A percentile compares a stretch with the other conserved stretches of the same genome.
Evolutionary conservation across 495 filamentous ascomycete genomes (phyloP).

Genomic region (Penicillium bovifimosum): DNA sequence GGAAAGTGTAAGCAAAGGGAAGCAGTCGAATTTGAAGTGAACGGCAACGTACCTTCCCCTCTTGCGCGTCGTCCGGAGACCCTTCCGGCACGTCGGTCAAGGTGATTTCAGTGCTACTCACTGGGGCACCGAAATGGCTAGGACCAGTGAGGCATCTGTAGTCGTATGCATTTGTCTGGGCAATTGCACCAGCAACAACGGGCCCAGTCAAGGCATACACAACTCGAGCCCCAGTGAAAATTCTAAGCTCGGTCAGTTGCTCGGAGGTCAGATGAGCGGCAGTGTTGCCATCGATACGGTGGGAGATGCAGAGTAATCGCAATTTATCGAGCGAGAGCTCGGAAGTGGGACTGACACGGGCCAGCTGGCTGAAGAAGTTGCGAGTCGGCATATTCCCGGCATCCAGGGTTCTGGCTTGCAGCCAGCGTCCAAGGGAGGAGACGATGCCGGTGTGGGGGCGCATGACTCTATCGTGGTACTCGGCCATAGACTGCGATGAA

Average conservation of each 20-base stretch:
- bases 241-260: constrained; percentile 70
- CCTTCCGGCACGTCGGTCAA: constrained; percentile 55
- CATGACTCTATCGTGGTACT: constrained; percentile 55
- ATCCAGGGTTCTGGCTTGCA: constrained; percentile 61
- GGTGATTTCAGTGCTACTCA: constrained; percentile 73
- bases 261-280: constrained; percentile 51
- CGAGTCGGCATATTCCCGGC: constrained; percentile 59
- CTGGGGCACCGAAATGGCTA: constrained; percentile 76
- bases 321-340: constrained; percentile 67
- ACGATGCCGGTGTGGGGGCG: constrained; percentile 45
- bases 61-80: constrained; percentile 44
- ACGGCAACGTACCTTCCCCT: constrained; percentile 56
- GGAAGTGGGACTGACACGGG: constrained; percentile 54
- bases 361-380: constrained; percentile 37
- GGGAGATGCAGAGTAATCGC: constrained; percentile 47
- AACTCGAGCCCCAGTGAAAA: constrained; percentile 73
- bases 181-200: constrained; percentile 74
- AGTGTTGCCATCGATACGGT: constrained; percentile 30
- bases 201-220: constrained; percentile 81
- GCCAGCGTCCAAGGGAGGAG: constrained; percentile 58
- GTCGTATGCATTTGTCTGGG: constrained; percentile 82
- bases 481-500: constrained; percentile 64
- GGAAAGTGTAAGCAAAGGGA: not conserved
- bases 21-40: not conserved
- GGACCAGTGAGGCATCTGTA: constrained; percentile 58